A percentile compares a stretch with the other conserved stretches of the same genome.
These are phyloP conservation scores for Boletus insuetus DNA, from an alignment of 768 basidiomycete genomes.

Conservation along the genomic window DNA sequence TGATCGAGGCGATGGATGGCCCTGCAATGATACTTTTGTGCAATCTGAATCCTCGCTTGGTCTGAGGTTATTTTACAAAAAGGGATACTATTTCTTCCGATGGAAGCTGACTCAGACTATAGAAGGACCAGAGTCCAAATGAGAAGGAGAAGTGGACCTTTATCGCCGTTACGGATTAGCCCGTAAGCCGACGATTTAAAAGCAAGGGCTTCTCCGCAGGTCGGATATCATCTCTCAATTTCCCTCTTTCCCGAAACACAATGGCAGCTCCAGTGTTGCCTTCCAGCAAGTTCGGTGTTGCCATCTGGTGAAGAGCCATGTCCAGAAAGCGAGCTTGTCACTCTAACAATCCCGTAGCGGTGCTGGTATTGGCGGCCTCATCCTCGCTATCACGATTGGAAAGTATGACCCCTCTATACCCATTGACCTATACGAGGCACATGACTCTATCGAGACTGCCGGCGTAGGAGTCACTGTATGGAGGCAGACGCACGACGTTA, in stretches of 20 bases:
- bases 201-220: background rate
- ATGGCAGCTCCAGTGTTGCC: background rate
- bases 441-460: constrained; percentile 35
- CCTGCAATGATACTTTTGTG: no score
- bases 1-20: no score
- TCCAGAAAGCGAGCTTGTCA: background rate
- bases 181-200: no score
- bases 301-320: constrained; percentile 17
- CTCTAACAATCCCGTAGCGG: constrained; percentile 19
- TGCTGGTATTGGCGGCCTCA: constrained; percentile 44
- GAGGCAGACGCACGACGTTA: constrained; percentile 44
- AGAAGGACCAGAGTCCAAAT: no score
- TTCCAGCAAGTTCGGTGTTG: constrained; percentile 16
- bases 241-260: background rate
- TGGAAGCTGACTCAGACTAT: no score
- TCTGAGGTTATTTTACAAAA: no score
- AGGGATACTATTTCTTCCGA: no score
- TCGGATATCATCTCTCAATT: background rate
- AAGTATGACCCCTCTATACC: constrained; percentile 31
- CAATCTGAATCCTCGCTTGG: no score
- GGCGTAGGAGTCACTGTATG: constrained; percentile 47
- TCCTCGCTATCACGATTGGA: constrained; percentile 39
- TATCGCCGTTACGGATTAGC: no score
- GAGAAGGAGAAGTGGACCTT: no score
- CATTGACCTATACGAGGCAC: constrained; percentile 48